These are phyloP conservation scores for Saccharomyces hybrid DNA, from an alignment of 1,139 yeast genomes.

Conservation along the genomic window DNA sequence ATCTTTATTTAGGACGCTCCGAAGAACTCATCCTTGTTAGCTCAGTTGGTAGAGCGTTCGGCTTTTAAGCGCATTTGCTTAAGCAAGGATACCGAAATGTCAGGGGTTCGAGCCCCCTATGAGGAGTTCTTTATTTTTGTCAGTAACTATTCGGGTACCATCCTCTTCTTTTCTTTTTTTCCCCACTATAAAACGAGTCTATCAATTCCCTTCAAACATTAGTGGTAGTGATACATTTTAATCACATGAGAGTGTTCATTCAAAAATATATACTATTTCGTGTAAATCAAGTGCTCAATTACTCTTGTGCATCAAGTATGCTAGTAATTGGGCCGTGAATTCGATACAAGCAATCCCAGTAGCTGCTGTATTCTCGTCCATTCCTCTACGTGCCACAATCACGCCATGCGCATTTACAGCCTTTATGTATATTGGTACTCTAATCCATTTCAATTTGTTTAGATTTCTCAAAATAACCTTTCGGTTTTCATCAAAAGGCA, in stretches of 20 bases:
- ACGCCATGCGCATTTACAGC: conserved; percentile 69
- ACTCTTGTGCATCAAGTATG: conserved; percentile 11
- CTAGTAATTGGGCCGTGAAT: conserved; percentile 23
- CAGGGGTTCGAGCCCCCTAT: conserved; percentile 37
- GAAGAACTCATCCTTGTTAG: conserved; percentile 33
- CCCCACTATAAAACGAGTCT: neutral
- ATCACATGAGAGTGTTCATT: neutral
- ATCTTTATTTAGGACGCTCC: neutral
- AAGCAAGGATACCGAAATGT: conserved; percentile 33
- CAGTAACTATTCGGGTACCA: too few species aligned
- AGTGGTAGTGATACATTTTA: too few species aligned
- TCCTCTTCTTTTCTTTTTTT: too few species aligned
- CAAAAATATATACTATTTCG: neutral
- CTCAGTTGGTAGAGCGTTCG: conserved; percentile 35
- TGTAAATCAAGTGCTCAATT: neutral
- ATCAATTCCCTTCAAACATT: neutral
- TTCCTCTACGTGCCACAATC: conserved; percentile 61
- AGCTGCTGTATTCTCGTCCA: conserved; percentile 28
- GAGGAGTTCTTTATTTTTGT: conserved; percentile 29
- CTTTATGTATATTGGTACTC: conserved; percentile 57
- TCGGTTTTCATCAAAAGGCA: conserved; percentile 41
- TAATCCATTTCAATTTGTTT: conserved; percentile 54
- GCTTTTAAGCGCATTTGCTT: conserved; percentile 27
- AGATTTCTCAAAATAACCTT: conserved; percentile 41
- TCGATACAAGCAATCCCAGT: conserved; percentile 26